A percentile compares a stretch with the other conserved stretches of the same genome.
phyloP scores from a whole-genome alignment of 495 filamentous ascomycete genomes.

The Wilcoxina mikolae region DNA sequence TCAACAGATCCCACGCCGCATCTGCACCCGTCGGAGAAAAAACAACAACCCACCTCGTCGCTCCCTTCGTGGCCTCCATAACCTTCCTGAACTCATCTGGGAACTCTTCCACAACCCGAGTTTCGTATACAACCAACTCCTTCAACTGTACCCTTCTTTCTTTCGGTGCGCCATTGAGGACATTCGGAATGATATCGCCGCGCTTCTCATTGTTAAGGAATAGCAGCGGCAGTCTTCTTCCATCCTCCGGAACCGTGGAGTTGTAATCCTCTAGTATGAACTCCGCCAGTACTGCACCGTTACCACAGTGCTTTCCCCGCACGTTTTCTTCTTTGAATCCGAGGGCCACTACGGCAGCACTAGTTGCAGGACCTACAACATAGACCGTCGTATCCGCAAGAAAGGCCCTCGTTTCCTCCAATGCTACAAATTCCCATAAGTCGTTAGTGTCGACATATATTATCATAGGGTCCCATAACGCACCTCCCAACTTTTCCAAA shows the following conservation, averaged over 20 bases:
- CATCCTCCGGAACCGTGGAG: conserved; percentile 25
- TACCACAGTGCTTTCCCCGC: conserved; percentile 65
- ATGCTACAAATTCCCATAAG: background rate
- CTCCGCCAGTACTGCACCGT: conserved; percentile 58
- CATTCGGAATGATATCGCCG: conserved; percentile 74
- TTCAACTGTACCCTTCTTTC: conserved; percentile 45
- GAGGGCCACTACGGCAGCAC: conserved; percentile 37
- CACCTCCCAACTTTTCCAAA: conserved; percentile 39
- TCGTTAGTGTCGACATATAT: background rate
- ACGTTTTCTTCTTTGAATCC: conserved; percentile 35
- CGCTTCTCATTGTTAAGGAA: conserved; percentile 81
- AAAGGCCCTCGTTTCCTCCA: conserved; percentile 2
- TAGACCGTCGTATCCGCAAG: conserved; percentile 35
- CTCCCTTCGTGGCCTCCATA: conserved; percentile 32
- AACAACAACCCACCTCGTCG: conserved; percentile 60
- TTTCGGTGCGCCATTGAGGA: conserved; percentile 40
- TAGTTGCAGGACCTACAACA: conserved; percentile 85
- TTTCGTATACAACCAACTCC: conserved; percentile 75
- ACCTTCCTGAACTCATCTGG: conserved; percentile 43
- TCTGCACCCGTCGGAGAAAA: conserved; percentile 60
- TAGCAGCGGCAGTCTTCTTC: conserved; percentile 42
- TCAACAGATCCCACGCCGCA: conserved; percentile 15
- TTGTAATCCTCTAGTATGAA: conserved; percentile 63
- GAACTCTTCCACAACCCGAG: conserved; percentile 62
- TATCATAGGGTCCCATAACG: conserved; percentile 18